Conservation (phyloP, 306 rosid species). For the Acacia acuminata region DNA sequence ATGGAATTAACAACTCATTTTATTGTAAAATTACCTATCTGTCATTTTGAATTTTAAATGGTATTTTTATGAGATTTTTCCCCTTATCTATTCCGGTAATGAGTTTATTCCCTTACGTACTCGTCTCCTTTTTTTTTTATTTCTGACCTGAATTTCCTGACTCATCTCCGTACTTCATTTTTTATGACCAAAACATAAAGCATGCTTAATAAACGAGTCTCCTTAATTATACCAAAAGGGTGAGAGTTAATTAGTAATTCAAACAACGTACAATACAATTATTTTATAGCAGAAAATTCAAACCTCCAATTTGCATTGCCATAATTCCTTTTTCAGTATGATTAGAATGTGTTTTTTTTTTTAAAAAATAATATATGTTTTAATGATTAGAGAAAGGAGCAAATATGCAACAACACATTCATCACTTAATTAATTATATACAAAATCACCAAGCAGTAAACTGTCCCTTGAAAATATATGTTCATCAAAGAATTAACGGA, state of each 20-base stretch:
- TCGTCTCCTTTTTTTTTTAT: too few relatives aligned
- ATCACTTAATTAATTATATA: slow-evolving; percentile 29
- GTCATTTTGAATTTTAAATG: too few relatives aligned
- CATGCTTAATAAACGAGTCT: too few relatives aligned
- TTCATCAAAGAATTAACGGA: slow-evolving; percentile 37
- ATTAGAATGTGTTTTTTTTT: not conserved
- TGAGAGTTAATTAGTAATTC: too few relatives aligned
- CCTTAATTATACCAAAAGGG: too few relatives aligned
- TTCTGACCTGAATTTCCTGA: not conserved
- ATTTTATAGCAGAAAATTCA: not conserved
- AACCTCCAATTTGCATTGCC: not conserved
- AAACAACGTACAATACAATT: too few relatives aligned
- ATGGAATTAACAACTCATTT: too few relatives aligned
- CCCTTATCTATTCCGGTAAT: not conserved
- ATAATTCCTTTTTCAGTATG: not conserved
- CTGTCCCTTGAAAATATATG: slow-evolving; percentile 20
- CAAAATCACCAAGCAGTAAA: slow-evolving; percentile 38
- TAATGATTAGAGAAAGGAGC: not conserved
- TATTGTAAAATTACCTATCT: too few relatives aligned
- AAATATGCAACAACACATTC: not conserved
- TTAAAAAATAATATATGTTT: not conserved
- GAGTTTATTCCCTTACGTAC: not conserved
- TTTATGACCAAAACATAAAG: not conserved
- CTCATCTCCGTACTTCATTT: not conserved
- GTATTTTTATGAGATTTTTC: too few relatives aligned